Percentiles rank a stretch among this genome's conserved stretches.
These are phyloP conservation scores for Naganishia kalamii DNA, from an alignment of 768 basidiomycete genomes.

Conservation along the genomic window DNA sequence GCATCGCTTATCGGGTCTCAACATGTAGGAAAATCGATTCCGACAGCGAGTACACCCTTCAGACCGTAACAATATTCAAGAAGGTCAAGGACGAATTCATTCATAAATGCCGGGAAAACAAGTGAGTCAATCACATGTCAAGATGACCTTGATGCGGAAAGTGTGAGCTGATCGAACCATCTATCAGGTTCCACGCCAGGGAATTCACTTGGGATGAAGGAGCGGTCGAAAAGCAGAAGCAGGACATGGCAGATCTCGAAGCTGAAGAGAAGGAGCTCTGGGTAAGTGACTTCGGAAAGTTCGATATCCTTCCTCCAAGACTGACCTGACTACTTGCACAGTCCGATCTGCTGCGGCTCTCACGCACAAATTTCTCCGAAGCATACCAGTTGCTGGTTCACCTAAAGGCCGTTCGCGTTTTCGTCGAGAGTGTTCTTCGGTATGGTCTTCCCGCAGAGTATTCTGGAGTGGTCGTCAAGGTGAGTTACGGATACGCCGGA, in stretches of 20 bases:
- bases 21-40: conserved; percentile 66
- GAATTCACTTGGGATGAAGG: conserved; percentile 87
- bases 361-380: conserved; percentile 94
- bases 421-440: conserved; percentile 88
- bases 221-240: conserved; percentile 67
- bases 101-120: conserved; percentile 91
- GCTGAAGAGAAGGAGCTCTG: conserved; percentile 92
- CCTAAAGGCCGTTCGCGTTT: conserved; percentile 81
- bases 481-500: conserved; percentile 40
- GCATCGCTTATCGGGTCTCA: not conserved
- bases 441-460: conserved; percentile 94
- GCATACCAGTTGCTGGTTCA: conserved; percentile 90
- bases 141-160: not conserved
- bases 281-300: conserved; percentile 53
- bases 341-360: conserved; percentile 83
- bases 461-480: conserved; percentile 72
- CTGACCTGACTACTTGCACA: conserved; percentile 40
- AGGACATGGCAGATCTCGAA: conserved; percentile 72
- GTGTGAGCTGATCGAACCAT: not conserved
- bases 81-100: conserved; percentile 84
- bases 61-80: conserved; percentile 79
- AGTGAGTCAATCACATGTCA: conserved; percentile 53
- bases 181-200: conserved; percentile 75
- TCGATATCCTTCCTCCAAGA: not conserved
- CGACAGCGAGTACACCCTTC: conserved; percentile 84